These are phyloP conservation scores for Ramularia endophylla DNA, from an alignment of 2,329 filamentous ascomycete species.

Conservation along the genomic window DNA sequence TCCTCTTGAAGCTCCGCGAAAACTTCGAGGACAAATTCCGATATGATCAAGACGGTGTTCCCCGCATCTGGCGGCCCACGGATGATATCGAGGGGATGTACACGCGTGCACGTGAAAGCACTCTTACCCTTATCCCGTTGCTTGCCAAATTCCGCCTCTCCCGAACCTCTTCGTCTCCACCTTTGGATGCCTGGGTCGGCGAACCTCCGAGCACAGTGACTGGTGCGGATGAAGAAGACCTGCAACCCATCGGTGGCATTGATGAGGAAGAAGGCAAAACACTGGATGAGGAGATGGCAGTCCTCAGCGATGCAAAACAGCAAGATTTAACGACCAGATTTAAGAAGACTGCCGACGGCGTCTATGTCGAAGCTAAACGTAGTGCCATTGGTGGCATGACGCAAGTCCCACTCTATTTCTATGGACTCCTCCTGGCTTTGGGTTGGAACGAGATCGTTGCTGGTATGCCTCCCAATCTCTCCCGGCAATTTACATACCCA, in stretches of 20 bases:
- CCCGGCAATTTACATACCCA: conserved; percentile 2
- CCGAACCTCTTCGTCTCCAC: conserved; percentile 67
- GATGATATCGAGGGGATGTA: conserved; percentile 98
- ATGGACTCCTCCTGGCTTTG: conserved; percentile 76
- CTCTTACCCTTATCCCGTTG: conserved; percentile 82
- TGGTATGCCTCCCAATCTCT: conserved; percentile 53
- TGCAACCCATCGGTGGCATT: conserved; percentile 82
- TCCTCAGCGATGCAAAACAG: conserved; percentile 83
- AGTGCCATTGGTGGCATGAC: conserved; percentile 93
- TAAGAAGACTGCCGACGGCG: conserved; percentile 96
- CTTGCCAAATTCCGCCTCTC: conserved; percentile 77
- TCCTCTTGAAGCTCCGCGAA: conserved; percentile 88
- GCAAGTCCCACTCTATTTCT: conserved; percentile 93
- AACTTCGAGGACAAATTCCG: conserved; percentile 99
- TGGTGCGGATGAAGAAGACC: conserved; percentile 81
- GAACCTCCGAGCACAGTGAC: conserved; percentile 67
- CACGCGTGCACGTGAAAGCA: conserved; percentile 86
- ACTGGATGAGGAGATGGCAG: conserved; percentile 90
- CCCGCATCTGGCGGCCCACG: conserved; percentile 90
- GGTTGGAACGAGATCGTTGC: conserved; percentile 99
- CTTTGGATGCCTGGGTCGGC: conserved; percentile 80
- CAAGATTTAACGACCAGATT: conserved; percentile 90
- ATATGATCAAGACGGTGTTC: conserved; percentile 91
- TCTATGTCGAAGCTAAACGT: conserved; percentile 96
- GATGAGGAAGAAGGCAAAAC: conserved; percentile 87